A percentile compares a stretch with the other conserved stretches of the same genome.
Evolutionary conservation across 1,284 basidiomycete genomes (phyloP).

Genomic region (Dichomitus squalens): DNA sequence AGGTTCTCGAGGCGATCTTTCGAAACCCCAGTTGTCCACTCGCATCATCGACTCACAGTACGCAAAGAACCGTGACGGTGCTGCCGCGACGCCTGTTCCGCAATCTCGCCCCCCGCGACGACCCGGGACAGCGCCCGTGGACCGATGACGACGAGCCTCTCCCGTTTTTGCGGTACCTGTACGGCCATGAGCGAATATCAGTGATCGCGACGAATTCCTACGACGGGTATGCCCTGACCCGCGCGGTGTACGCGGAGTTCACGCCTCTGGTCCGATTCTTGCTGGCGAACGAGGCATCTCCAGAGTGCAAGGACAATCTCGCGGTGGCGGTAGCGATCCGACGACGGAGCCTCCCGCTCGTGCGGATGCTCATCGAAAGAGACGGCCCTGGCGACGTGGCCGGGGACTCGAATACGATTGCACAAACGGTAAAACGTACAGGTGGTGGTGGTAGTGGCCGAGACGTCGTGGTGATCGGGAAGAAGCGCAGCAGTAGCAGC

Average conservation of each 20-base stretch:
- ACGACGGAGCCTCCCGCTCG: constrained; percentile 64
- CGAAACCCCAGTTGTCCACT: constrained; percentile 25
- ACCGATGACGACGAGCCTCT: constrained; percentile 52
- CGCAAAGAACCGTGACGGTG: constrained; percentile 34
- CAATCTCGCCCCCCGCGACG: constrained; percentile 40
- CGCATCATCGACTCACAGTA: constrained; percentile 6
- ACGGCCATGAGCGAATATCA: constrained; percentile 41
- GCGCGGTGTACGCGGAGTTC: constrained; percentile 69
- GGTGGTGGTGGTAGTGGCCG: not conserved
- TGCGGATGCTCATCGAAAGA: constrained; percentile 76
- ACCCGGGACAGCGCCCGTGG: constrained; percentile 30
- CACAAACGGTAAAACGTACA: constrained; percentile 10
- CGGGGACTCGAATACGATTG: no score
- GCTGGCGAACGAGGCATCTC: constrained; percentile 72
- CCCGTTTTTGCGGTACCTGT: constrained; percentile 63
- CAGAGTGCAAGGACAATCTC: constrained; percentile 57
- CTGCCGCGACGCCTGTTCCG: constrained; percentile 69
- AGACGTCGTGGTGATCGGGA: not conserved
- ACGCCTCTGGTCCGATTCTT: constrained; percentile 68
- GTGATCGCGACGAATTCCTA: constrained; percentile 59
- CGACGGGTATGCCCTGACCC: constrained; percentile 77
- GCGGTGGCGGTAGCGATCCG: constrained; percentile 78
- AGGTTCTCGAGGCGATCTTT: constrained; percentile 56
- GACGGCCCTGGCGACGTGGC: constrained; percentile 24
- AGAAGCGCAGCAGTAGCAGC: constrained; percentile 17